A percentile compares a stretch with the other conserved stretches of the same genome.
Conservation (phyloP, 2,329 filamentous ascomycete genomes). For the Xylogone sp. region DNA sequence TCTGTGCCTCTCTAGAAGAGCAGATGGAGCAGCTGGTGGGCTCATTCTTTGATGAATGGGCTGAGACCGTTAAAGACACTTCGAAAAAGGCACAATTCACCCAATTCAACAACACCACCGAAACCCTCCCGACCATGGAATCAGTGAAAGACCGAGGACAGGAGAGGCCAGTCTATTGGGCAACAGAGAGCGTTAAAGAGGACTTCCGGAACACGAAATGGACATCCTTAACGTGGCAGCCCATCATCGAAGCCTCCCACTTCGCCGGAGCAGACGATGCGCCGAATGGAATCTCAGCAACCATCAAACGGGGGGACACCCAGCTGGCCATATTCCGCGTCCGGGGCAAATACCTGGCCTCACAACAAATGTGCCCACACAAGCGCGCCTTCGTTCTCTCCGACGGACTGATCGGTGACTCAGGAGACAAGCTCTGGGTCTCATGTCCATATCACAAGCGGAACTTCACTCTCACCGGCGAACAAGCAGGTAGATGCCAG, state of each 20-base stretch:
- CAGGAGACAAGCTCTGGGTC: conserved; percentile 68
- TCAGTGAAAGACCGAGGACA: conserved; percentile 70
- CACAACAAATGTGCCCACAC: conserved; percentile 93
- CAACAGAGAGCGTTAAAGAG: conserved; percentile 59
- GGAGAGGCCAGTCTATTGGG: conserved; percentile 72
- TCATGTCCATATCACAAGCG: conserved; percentile 87
- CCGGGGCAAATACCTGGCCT: conserved; percentile 74
- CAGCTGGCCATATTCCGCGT: conserved; percentile 87
- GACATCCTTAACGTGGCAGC: conserved; percentile 70
- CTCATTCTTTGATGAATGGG: conserved; percentile 89
- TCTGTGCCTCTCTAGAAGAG: conserved; percentile 76
- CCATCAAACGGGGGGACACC: conserved; percentile 82
- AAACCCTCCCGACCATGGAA: conserved; percentile 67
- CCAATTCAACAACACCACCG: conserved; percentile 80
- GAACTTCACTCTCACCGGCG: conserved; percentile 73
- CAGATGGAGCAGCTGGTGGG: conserved; percentile 86
- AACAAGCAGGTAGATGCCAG: conserved; percentile 64
- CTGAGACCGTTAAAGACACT: conserved; percentile 69
- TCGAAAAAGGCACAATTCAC: conserved; percentile 58
- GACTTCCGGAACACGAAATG: conserved; percentile 73
- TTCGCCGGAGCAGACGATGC: conserved; percentile 62
- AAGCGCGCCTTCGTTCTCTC: conserved; percentile 87
- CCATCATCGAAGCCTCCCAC: conserved; percentile 65
- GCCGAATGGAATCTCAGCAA: conserved; percentile 70
- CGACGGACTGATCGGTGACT: conserved; percentile 71